phyloP scores from a whole-genome alignment of 495 filamentous ascomycete genomes.

The Bombardia bombarda region DNA sequence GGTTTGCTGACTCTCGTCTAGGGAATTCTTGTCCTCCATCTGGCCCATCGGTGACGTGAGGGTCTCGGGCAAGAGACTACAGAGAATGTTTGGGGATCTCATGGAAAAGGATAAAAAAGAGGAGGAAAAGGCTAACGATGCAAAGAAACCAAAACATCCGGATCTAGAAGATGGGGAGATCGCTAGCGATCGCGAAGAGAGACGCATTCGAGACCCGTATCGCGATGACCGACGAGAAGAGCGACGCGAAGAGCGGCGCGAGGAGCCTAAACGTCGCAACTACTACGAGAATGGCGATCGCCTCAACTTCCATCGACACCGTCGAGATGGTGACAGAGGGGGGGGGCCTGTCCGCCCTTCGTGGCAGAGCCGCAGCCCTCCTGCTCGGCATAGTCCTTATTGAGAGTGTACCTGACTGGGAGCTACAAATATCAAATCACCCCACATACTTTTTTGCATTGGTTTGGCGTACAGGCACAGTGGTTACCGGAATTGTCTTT shows the following conservation, averaged over 20 bases:
- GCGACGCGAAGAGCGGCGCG: slow-evolving; percentile 22
- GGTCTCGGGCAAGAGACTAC: slow-evolving; percentile 31
- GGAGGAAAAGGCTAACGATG: slow-evolving; percentile 12
- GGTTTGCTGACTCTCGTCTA: slow-evolving; percentile 12
- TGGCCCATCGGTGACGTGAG: slow-evolving; percentile 32
- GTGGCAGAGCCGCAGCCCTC: slow-evolving; percentile 26
- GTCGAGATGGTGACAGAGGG: slow-evolving; percentile 17
- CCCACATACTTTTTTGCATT: slow-evolving; percentile 9
- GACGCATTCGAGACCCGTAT: slow-evolving; percentile 12
- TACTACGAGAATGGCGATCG: slow-evolving; percentile 28
- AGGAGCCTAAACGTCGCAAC: slow-evolving; percentile 21
- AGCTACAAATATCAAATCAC: neutral
- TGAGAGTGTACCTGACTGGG: slow-evolving; percentile 2
- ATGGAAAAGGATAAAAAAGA: slow-evolving; percentile 20
- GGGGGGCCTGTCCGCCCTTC: slow-evolving; percentile 17
- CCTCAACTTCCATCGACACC: slow-evolving; percentile 26
- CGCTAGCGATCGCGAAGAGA: slow-evolving; percentile 24
- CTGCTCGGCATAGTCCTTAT: slow-evolving; percentile 22
- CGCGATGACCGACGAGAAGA: slow-evolving; percentile 29
- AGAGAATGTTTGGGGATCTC: slow-evolving; percentile 40
- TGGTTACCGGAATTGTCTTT: neutral
- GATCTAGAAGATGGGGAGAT: slow-evolving; percentile 30
- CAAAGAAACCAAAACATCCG: slow-evolving; percentile 11
- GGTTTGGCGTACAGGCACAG: slow-evolving; percentile 12
- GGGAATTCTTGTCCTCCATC: slow-evolving; percentile 32